Evolutionary conservation across 2,329 filamentous ascomycete genomes (phyloP), one percentile per base, ranked within the genome.

Genomic region (Purpureocillium lavendulum): DNA sequence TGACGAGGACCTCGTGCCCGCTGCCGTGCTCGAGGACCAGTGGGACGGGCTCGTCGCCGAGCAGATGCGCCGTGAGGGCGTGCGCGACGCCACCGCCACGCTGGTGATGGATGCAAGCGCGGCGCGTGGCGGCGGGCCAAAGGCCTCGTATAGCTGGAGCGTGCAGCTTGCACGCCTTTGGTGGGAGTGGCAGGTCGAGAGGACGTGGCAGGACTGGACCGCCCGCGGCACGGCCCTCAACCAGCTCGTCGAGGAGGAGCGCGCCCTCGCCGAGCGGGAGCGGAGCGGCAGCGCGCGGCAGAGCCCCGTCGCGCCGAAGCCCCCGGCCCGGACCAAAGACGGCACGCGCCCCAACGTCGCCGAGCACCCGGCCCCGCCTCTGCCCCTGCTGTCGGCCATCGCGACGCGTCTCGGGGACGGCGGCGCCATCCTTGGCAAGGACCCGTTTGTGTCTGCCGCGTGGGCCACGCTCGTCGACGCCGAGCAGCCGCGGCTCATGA

Each of bases 1-100:
- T 16, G 52, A 60, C 9, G 65, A 69, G 4, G 61, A 68, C 1
- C 38, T 44, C 2, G 14, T 60, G 4, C 35, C 46, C 8, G 45
- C 49, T 0, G 61, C 64, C 0, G 21, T 38, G 28, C 45, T 57
- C 4, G 70, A 75, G 43, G 75, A 79, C 47, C 35, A 43, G 14
- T 79, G 75, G 72, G 72, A 75, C 24, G 18, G 28, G 5, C 32
- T 62, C 13, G 48, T 74, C 28, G 46, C 41, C 4, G 34, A 47
- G 10, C 45, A 62, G 37, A 45, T 58, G 30, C 37, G 24, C 7
- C 18, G 13, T 7, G 30, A 44, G 32, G 30, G 26, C 7, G 14
- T 34, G n/a, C n/a, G n/a, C n/a, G n/a, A n/a, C n/a, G n/a, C n/a
- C 8, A 4, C 45, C 1, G 30, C 45, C 4, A 30, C n/a, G n/a